Evolutionary conservation across 345 rosid genomes (phyloP), one percentile per base, ranked within the genome.

Genomic region (Combretum micranthum): DNA sequence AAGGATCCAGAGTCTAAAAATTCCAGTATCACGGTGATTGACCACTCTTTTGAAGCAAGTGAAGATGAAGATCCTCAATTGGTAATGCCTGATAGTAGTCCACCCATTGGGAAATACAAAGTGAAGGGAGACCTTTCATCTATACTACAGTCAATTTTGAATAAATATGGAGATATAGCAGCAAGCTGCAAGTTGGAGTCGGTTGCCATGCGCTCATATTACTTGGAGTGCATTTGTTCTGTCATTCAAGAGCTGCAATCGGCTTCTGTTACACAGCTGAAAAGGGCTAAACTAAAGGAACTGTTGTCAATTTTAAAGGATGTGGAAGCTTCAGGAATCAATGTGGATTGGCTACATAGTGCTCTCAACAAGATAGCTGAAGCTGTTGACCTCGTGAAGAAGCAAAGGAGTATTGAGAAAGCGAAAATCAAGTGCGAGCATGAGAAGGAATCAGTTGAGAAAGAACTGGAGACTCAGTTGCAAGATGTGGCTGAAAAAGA

Each of bases 111-210:
- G 50, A 78, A 79, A 19, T 83, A 90, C 81, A 78, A 70, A 18
- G 95, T 84, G 65, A 66, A 75, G 47, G 69, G 75, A 55, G 75
- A 72, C 59, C 61, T 72, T 42, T 74, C 88, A 15, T 52, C 77
- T 6, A 71, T 64, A 55, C 80, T 90, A 49, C 72, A 74, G 59
- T 51, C 59, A 25, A 77, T 90, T 70, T 42, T 90, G 0, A 68
- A 73, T 20, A 90, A 81, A 61, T 74, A 84, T 18, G 97, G 97
- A 48, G 92, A 90, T 58, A 81, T 90, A 50, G 95, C 90, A 11
- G 82, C 84, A 53, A 75, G 78, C 54, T 84, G 86, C 37, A 68
- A 68, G 49, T 63, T 90, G 55, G 85, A 83, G 55, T 86, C 97
- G 3, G 68, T 67, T 17, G 82, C 87, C 2, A 72, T 88, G 75